phyloP scores from a whole-genome alignment of 2,329 filamentous ascomycete species.

The Cladophialophora carrionii region DNA sequence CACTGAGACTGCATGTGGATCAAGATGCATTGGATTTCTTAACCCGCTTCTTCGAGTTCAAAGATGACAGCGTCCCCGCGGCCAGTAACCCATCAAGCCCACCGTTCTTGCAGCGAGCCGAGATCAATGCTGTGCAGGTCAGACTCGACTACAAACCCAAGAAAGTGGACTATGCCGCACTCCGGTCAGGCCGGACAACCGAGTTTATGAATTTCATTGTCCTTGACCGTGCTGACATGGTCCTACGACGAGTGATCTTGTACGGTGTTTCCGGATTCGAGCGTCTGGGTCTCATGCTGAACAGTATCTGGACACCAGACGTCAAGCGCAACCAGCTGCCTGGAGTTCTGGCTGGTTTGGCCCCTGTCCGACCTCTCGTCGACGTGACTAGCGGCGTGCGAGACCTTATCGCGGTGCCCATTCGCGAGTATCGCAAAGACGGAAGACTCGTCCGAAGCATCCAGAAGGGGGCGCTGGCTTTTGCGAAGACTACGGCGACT shows the following conservation, averaged over 20 bases:
- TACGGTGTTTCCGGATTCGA: conserved; percentile 93
- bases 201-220: conserved; percentile 99
- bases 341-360: conserved; percentile 82
- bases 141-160: conserved; percentile 98
- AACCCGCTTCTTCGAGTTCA: conserved; percentile 96
- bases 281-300: conserved; percentile 82
- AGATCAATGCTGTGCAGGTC: conserved; percentile 80
- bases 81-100: conserved; percentile 68
- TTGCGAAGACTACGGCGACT: conserved; percentile 89
- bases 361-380: conserved; percentile 84
- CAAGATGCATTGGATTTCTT: conserved; percentile 98
- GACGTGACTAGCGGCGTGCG: conserved; percentile 87
- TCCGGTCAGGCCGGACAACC: conserved; percentile 89
- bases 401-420: conserved; percentile 84
- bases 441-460: conserved; percentile 89
- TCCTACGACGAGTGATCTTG: conserved; percentile 83
- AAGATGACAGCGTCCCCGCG: conserved; percentile 66
- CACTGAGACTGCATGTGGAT: conserved; percentile 88
- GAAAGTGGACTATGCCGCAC: conserved; percentile 89
- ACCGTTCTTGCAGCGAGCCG: conserved; percentile 86
- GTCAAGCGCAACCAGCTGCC: conserved; percentile 87
- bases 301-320: conserved; percentile 96
- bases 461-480: conserved; percentile 84
- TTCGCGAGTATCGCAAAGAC: conserved; percentile 91
- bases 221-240: conserved; percentile 84